phyloP scores from a whole-genome alignment of 164 flowering plant genomes.

The Malania oleifera region DNA sequence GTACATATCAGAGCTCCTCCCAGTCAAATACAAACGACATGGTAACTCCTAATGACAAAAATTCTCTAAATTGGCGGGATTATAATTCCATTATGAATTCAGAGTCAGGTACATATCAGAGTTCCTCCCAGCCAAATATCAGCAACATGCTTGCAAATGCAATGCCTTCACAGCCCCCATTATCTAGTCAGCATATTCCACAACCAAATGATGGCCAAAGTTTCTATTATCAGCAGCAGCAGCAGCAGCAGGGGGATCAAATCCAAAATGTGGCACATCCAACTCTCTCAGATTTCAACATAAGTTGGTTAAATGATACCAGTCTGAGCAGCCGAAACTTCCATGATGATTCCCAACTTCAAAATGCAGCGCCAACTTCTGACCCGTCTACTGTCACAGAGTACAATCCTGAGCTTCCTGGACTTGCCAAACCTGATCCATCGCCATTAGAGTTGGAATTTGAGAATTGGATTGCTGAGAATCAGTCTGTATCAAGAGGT shows the following conservation, averaged over 20 bases:
- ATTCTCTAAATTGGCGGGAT: conserved; percentile 15
- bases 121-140: conserved; percentile 7
- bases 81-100: conserved; percentile 7
- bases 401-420: conserved; percentile 11
- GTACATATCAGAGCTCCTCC: conserved; percentile 9
- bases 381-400: conserved; percentile 17
- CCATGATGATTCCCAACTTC: conserved; percentile 10
- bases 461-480: conserved; percentile 32
- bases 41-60: conserved; percentile 6
- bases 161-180: conserved; percentile 13
- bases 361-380: conserved; percentile 13
- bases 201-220: conserved; percentile 17
- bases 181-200: conserved; percentile 15
- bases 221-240: too few species aligned
- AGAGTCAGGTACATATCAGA: conserved; percentile 9
- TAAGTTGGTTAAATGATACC: conserved; percentile 6
- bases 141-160: background rate
- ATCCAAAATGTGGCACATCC: conserved; percentile 5
- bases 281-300: conserved; percentile 11
- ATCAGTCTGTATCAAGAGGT: conserved; percentile 18
- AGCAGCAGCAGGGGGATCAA: conserved; percentile 8
- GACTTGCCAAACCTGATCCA: conserved; percentile 8
- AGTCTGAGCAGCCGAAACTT: conserved; percentile 14
- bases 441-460: conserved; percentile 16
- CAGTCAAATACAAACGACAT: conserved; percentile 7